Percentiles rank a stretch among this genome's conserved stretches.
Evolutionary conservation across 2,329 filamentous ascomycete species (phyloP).

Genomic region (Huntiella bhutanensis): DNA sequence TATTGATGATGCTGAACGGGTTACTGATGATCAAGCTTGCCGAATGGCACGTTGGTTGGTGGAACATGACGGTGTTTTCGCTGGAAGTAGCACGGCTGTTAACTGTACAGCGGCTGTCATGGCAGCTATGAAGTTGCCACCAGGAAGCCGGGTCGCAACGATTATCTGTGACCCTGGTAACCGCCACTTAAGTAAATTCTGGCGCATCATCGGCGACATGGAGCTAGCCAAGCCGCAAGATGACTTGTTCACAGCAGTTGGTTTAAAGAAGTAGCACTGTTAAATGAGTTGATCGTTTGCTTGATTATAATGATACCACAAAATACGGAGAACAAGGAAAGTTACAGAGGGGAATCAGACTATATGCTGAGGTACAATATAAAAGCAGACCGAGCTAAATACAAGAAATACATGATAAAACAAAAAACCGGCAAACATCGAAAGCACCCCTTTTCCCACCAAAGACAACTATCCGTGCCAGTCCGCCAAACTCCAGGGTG

Average conservation of each 20-base stretch:
- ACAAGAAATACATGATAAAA: background rate
- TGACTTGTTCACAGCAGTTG: conserved; percentile 32
- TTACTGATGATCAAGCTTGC: conserved; percentile 75
- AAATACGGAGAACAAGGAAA: background rate
- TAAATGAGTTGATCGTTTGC: too few relatives aligned
- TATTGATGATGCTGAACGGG: conserved; percentile 75
- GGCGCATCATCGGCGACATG: conserved; percentile 51
- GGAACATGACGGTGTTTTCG: conserved; percentile 85
- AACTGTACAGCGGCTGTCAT: conserved; percentile 73
- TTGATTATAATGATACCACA: background rate
- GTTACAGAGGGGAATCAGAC: too few relatives aligned
- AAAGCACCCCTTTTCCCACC: background rate
- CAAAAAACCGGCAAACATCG: background rate
- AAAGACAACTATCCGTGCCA: too few relatives aligned
- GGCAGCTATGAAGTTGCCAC: conserved; percentile 42
- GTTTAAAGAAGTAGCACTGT: conserved; percentile 17
- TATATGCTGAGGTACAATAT: too few relatives aligned
- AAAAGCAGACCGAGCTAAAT: too few relatives aligned
- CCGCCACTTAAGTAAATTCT: conserved; percentile 69
- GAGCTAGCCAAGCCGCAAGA: conserved; percentile 42
- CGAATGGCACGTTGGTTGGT: conserved; percentile 93
- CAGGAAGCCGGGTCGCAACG: conserved; percentile 53
- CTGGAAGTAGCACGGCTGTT: conserved; percentile 88
- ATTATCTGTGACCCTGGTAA: conserved; percentile 73
- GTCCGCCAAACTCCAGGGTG: background rate